Evolutionary conservation across 2,329 filamentous ascomycete genomes (phyloP).

Genomic region (Mycosphaerelloides madeirae): DNA sequence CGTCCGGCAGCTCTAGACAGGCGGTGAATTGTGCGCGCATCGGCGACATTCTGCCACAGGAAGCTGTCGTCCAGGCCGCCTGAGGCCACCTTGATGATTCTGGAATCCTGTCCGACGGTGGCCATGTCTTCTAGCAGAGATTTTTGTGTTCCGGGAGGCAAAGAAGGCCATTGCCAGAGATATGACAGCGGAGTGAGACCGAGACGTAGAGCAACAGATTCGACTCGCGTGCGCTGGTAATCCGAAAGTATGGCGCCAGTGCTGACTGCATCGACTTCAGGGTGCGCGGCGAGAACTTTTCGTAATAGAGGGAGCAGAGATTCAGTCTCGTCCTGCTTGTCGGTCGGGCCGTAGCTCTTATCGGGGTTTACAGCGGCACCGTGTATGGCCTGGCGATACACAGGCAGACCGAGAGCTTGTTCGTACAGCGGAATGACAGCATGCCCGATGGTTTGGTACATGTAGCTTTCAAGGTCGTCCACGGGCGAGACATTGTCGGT

Average conservation of each 20-base stretch:
- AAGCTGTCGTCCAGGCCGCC: slow-evolving; percentile 77
- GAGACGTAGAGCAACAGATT: slow-evolving; percentile 82
- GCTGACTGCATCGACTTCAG: slow-evolving; percentile 77
- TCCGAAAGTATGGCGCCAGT: slow-evolving; percentile 91
- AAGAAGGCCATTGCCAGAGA: slow-evolving; percentile 82
- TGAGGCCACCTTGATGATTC: slow-evolving; percentile 91
- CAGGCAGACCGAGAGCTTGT: slow-evolving; percentile 69
- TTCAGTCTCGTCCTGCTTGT: slow-evolving; percentile 73
- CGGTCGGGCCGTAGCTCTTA: slow-evolving; percentile 58
- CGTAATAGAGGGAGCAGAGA: slow-evolving; percentile 72
- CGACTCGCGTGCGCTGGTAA: slow-evolving; percentile 93
- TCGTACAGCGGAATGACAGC: slow-evolving; percentile 80
- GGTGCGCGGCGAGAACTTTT: slow-evolving; percentile 63
- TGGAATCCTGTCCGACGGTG: slow-evolving; percentile 70
- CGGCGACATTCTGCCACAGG: slow-evolving; percentile 75
- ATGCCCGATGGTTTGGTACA: slow-evolving; percentile 98
- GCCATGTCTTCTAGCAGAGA: slow-evolving; percentile 76
- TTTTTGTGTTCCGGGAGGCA: slow-evolving; percentile 52
- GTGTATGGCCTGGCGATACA: slow-evolving; percentile 74
- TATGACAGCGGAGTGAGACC: slow-evolving; percentile 77
- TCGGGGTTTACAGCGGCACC: slow-evolving; percentile 67
- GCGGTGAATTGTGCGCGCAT: slow-evolving; percentile 42
- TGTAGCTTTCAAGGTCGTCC: slow-evolving; percentile 88
- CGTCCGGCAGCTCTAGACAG: slow-evolving; percentile 55
- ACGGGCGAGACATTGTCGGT: slow-evolving; percentile 23